Evolutionary conservation across 2,329 filamentous ascomycete genomes (phyloP).

Genomic region (Fusarium staphyleae): DNA sequence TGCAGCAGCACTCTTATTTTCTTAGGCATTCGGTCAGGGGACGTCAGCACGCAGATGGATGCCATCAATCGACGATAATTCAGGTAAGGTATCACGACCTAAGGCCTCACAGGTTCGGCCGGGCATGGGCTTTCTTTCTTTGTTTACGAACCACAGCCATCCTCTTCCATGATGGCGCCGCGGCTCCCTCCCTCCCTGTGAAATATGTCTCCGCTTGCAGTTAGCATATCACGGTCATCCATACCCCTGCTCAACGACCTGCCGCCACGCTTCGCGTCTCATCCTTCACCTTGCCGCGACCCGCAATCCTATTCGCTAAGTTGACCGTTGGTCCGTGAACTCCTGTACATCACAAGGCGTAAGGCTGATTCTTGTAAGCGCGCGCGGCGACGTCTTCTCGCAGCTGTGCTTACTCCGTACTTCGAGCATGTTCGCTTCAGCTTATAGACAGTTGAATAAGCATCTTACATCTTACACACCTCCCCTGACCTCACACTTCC

Average conservation of each 20-base stretch:
- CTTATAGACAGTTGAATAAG: conserved; percentile 24
- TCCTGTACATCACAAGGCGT: conserved; percentile 21
- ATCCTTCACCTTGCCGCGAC: conserved; percentile 20
- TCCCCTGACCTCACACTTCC: conserved; percentile 1
- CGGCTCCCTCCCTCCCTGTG: conserved; percentile 6
- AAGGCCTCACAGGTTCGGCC: conserved; percentile 23
- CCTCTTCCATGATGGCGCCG: neutral
- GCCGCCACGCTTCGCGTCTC: conserved; percentile 20
- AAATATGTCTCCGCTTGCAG: conserved; percentile 36
- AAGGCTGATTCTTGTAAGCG: conserved; percentile 35
- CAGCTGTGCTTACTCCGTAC: conserved; percentile 25
- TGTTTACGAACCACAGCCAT: conserved; percentile 22
- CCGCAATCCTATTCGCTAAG: conserved; percentile 25
- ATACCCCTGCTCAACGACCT: conserved; percentile 4
- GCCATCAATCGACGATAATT: neutral
- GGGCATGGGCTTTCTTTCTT: conserved; percentile 18
- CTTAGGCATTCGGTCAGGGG: conserved; percentile 3
- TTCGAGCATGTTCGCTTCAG: conserved; percentile 21
- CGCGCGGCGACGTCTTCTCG: conserved; percentile 15
- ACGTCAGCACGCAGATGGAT: conserved; percentile 10
- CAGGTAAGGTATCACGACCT: neutral
- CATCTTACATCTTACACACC: conserved; percentile 26
- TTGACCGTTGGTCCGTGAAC: conserved; percentile 25
- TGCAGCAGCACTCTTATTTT: conserved; percentile 17
- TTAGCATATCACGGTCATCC: conserved; percentile 20